Conservation (phyloP, 495 filamentous ascomycete genomes). For the Aspergillus haitiensis region DNA sequence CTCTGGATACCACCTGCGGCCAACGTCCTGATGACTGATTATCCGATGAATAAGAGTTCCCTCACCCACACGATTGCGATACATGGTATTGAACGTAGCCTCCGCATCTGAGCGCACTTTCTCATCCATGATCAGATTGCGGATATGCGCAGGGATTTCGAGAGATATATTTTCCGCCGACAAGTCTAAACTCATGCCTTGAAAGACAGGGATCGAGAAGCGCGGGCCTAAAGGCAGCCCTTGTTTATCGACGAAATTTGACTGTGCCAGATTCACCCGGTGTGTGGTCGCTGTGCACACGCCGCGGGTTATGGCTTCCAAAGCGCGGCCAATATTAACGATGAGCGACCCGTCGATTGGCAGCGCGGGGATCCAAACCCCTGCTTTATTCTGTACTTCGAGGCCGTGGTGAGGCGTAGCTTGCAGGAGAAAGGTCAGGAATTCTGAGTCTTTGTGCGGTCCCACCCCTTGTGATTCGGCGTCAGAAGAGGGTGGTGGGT, state of each 20-base stretch:
- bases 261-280: slow-evolving; percentile 55
- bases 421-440: slow-evolving; percentile 85
- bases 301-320: slow-evolving; percentile 87
- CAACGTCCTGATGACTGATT: slow-evolving; percentile 88
- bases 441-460: slow-evolving; percentile 91
- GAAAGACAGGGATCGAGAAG: slow-evolving; percentile 89
- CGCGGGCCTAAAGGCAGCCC: slow-evolving; percentile 57
- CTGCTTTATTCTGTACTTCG: slow-evolving; percentile 83
- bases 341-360: slow-evolving; percentile 62
- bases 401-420: slow-evolving; percentile 75
- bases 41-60: slow-evolving; percentile 80
- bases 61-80: slow-evolving; percentile 66
- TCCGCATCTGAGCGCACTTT: slow-evolving; percentile 48
- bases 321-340: slow-evolving; percentile 88
- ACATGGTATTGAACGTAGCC: slow-evolving; percentile 44
- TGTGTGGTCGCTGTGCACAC: slow-evolving; percentile 87
- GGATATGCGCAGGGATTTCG: slow-evolving; percentile 67
- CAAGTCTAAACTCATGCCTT: slow-evolving; percentile 81
- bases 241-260: slow-evolving; percentile 35
- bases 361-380: slow-evolving; percentile 70
- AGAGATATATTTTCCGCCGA: slow-evolving; percentile 72
- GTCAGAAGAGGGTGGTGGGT: slow-evolving; percentile 59
- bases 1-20: slow-evolving; percentile 76
- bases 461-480: slow-evolving; percentile 64
- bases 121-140: slow-evolving; percentile 41